Base-by-base conservation (phyloP, 2,329 filamentous ascomycete genomes). In the Blastomyces parvus region DNA sequence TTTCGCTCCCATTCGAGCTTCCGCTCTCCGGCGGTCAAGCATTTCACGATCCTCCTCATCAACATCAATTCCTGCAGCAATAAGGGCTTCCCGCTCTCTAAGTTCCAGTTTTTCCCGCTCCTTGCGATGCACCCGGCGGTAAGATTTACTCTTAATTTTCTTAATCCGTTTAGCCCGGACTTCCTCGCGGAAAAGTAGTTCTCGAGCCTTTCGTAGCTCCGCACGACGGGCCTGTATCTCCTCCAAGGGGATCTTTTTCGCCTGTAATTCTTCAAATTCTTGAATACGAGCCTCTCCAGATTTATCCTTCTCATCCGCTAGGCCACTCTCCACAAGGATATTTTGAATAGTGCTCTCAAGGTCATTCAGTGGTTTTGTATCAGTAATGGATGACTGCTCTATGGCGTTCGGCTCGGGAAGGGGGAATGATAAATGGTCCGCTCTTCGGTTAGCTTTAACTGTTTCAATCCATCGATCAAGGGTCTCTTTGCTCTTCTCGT, bases 131-230 rank as follows among this genome's bases (percentile, higher is more conserved):
- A 97, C 88, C 55, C 92, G 88, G 62, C 93, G 89, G 74, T 96
- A 99, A 0, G 91, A 85, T 76, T 97, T 99, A 74, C 90, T 95
- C 82, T 99, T 99, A 79, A 99, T 99, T 81, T 97, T 97, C 79
- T 97, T 96, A 77, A 99, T 91, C 30, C 94, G 88, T 77, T 92
- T 95, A 8, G 91, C 85, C 63, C 91, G 88, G 53, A 91, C 87
- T 71, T 95, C 88, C 76, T 97, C 93, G 13, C 92, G 84, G 70
- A 95, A 96, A 67, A 93, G 83, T 8, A 96, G 78, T 70, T 97
- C 93, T 68, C 94, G 84, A 66, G 90, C 86, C 74, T 86, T 87
- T 14, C 94, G 87, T 63, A 93, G 83, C 71, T 92, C 86, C 58
- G 87, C 86, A 63, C 87, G 83, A 30, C 90, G 82, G 58, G 87